Evolutionary conservation across 495 filamentous ascomycete genomes (phyloP), one percentile per base, ranked within the genome.

Genomic region (Lindgomyces ingoldianus): DNA sequence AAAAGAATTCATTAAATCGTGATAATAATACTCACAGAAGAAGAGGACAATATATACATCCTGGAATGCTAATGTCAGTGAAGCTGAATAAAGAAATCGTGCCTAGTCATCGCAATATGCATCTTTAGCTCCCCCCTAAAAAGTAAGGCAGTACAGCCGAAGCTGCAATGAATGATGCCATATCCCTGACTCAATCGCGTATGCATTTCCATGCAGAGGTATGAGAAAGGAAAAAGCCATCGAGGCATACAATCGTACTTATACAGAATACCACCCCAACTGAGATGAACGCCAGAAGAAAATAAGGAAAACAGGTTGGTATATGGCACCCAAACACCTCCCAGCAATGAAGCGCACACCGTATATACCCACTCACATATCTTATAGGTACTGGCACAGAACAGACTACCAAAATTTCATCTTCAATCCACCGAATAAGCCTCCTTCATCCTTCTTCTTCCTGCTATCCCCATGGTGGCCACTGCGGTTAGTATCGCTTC

Each of bases 391-490:
- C 14, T 16, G 1, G 18, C 21, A 1, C 33, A 33, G 39, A 25
- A 19, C 25, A n/a, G 4, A 42, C 42, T 65, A 19, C 22, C 57
- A 11, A 70, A 62, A 33, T 39, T 65, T 70, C 57, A 36, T 62
- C 67, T 62, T 70, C 49, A 70, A 59, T 2, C 62, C 57, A 4
- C 57, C 52, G 16, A 55, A 62, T 0, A 70, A 3, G n/a, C 57
- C 62, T n/a, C 62, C 52, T 29, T 70, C 67, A 27, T 70, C 67
- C 29, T 66, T 70, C 57, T 60, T 65, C 62, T 57, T 62, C 1
- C 60, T 45, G 12, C 57, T 54, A 29, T 57, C 19, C 58, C 19
- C 6, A 47, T 54, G 4, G 39, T 59, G 24, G 65, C 67, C 52
- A 12, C 19, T 45, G 60, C 16, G 62, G 62, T 30, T 45, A 21